Evolutionary conservation across 164 flowering plant genomes (phyloP).

Genomic region (grape (Vitis vinifera)): DNA sequence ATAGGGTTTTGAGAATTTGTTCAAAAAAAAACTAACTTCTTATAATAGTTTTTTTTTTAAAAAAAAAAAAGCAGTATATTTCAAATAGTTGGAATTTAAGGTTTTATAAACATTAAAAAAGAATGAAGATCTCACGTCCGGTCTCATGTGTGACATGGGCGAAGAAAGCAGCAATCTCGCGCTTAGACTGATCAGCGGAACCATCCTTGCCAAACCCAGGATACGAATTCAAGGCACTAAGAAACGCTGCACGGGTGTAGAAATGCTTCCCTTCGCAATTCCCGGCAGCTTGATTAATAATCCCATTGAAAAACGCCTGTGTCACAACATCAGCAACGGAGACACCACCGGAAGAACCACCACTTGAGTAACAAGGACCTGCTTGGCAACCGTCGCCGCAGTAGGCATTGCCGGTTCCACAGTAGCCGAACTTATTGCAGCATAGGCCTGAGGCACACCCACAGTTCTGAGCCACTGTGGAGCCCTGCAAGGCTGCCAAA

Average conservation of each 20-base stretch:
- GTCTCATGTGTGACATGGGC: conserved; percentile 21
- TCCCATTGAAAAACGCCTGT: conserved; percentile 12
- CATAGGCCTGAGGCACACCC: conserved; percentile 5
- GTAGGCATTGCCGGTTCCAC: conserved; percentile 9
- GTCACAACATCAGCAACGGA: neutral
- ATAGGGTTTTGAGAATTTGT: too few relatives aligned
- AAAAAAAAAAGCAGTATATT: too few relatives aligned
- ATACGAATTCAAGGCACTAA: conserved; percentile 9
- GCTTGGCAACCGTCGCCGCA: conserved; percentile 13
- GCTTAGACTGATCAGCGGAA: conserved; percentile 13
- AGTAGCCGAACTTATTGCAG: conserved; percentile 12
- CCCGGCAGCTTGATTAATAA: conserved; percentile 3
- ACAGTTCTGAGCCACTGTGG: conserved; percentile 4
- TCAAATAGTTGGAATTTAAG: neutral
- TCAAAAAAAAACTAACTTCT: too few relatives aligned
- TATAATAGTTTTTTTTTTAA: too few relatives aligned
- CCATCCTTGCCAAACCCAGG: conserved; percentile 10
- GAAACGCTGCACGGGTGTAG: conserved; percentile 12
- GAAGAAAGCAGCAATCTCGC: conserved; percentile 19
- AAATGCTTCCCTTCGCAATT: conserved; percentile 12
- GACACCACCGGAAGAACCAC: too few relatives aligned
- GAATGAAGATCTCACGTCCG: conserved; percentile 12
- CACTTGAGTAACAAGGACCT: conserved; percentile 6
- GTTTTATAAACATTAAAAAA: neutral
- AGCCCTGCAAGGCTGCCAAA: too few relatives aligned